Evolutionary conservation across 352 stramenopile genomes (phyloP), one percentile per base, ranked within the genome.

Genomic region (Saprolegnia diclina): DNA sequence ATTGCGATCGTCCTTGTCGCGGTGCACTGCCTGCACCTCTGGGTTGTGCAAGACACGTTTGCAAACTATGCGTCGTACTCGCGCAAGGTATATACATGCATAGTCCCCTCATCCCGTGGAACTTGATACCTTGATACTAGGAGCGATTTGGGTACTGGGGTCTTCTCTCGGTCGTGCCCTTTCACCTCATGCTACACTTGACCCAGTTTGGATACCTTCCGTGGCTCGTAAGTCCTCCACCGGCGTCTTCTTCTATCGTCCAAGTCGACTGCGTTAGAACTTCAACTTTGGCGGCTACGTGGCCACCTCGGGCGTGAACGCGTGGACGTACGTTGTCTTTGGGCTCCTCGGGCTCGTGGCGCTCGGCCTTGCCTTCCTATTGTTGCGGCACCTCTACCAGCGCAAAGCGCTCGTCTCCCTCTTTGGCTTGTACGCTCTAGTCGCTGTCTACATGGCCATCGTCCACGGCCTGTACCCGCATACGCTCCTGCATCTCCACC

Each of bases 111-210:
- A n/a, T n/a, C n/a, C n/a, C n/a, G n/a, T n/a, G n/a, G n/a, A n/a
- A n/a, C 21, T 38, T 46, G 14, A 19, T 44, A 45, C 11, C 3
- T 26, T 81, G 26, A 66, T 7, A 57, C 64, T 67, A 76, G 46
- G 68, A 75, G 7, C 81, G 81, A 21, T 32, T 81, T 26, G 4
- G 88, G 16, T 69, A 89, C 55, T 93, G 83, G 81, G 67, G 73
- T 5, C 6, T 83, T 16, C 88, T 79, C 64, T 91, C 90, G 50
- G 76, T 91, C 10, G 10, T 87, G 22, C 85, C 85, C 35, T 93
- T 76, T 73, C 83, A 90, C 62, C 54, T 82, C 24, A 74, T 91
- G 72, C 76, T 91, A 29, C 83, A 93, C 68, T 77, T 93, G 72
- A 91, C 89, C 61, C 77, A 89, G 62, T 78, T 91, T 45, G 76